These are phyloP conservation scores for Backusella tarrabulga DNA, from an alignment of 192 early-diverging fungal genomes.

Conservation along the genomic window DNA sequence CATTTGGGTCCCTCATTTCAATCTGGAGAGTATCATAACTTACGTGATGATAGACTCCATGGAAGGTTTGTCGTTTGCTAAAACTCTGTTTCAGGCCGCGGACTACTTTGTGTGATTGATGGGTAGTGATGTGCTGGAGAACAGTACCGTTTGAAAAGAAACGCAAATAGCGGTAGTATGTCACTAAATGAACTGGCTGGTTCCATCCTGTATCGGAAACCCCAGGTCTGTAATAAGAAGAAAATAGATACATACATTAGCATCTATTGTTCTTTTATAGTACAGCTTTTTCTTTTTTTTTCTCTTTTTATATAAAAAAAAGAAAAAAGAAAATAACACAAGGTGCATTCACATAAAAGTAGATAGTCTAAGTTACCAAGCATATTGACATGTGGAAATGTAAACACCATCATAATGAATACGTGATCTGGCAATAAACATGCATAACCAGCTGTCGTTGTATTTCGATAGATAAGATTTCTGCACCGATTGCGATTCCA, in stretches of 20 bases:
- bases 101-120: slow-evolving; percentile 29
- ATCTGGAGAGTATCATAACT: slow-evolving; percentile 24
- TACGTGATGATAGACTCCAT: slow-evolving; percentile 22
- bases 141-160: slow-evolving; percentile 43
- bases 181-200: slow-evolving; percentile 43
- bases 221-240: slow-evolving; percentile 25
- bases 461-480: slow-evolving; percentile 25
- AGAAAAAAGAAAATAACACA: not conserved
- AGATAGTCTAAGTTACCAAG: slow-evolving; percentile 20
- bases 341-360: not conserved
- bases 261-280: not conserved
- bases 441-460: slow-evolving; percentile 31
- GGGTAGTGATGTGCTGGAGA: slow-evolving; percentile 30
- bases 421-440: slow-evolving; percentile 46
- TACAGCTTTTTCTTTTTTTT: not conserved
- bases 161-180: slow-evolving; percentile 42
- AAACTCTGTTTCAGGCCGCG: slow-evolving; percentile 16
- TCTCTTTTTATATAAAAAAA: not conserved
- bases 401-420: slow-evolving; percentile 45
- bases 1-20: slow-evolving; percentile 12
- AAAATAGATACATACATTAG: not conserved
- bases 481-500: slow-evolving; percentile 12
- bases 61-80: slow-evolving; percentile 22
- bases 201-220: slow-evolving; percentile 35
- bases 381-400: slow-evolving; percentile 42